Percentiles rank a stretch among this genome's conserved stretches.
These are phyloP conservation scores for Saccharomycopsis sp. DNA, from an alignment of 805 yeast species.

Conservation along the genomic window DNA sequence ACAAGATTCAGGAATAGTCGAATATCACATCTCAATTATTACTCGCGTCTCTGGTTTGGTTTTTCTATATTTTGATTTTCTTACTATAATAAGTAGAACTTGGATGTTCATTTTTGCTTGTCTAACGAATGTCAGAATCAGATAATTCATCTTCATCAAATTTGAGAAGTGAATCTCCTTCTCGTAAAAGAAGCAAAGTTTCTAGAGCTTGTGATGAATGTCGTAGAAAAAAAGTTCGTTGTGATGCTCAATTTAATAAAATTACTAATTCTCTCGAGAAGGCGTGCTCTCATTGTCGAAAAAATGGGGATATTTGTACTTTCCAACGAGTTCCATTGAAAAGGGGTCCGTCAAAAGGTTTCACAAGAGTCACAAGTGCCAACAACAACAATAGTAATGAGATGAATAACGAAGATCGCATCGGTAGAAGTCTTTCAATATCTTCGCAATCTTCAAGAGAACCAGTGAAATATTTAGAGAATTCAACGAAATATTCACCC, in stretches of 20 bases:
- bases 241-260: constrained; percentile 52
- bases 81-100: too few species aligned
- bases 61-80: too few species aligned
- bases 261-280: constrained; percentile 41
- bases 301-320: constrained; percentile 54
- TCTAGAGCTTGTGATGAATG: constrained; percentile 81
- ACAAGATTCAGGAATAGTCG: too few species aligned
- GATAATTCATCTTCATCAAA: not conserved
- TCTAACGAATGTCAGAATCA: not conserved
- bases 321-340: constrained; percentile 68
- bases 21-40: too few species aligned
- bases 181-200: constrained; percentile 60
- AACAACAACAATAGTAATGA: constrained; percentile 7
- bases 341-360: constrained; percentile 76
- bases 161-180: constrained; percentile 1
- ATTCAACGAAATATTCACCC: not conserved
- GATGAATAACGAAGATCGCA: not conserved
- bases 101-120: too few species aligned
- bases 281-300: constrained; percentile 56
- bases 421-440: not conserved
- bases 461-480: not conserved
- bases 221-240: constrained; percentile 62
- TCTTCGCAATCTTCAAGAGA: not conserved
- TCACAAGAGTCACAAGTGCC: constrained; percentile 33
- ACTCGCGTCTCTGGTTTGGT: too few species aligned